These are phyloP conservation scores for Trichoderma breve DNA, from an alignment of 2,329 filamentous ascomycete species.

Conservation along the genomic window DNA sequence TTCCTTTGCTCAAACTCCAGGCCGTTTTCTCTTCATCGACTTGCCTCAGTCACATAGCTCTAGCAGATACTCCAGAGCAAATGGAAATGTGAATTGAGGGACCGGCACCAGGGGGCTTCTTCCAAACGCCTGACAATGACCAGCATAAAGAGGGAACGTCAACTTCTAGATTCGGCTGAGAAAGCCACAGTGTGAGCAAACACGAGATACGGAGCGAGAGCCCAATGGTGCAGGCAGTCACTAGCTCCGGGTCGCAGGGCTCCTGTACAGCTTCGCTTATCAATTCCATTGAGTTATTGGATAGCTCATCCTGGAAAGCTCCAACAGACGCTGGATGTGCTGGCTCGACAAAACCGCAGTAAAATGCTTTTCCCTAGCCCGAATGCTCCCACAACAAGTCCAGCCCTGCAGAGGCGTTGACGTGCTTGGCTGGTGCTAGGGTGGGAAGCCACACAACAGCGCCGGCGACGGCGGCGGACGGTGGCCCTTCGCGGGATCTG, in stretches of 20 bases:
- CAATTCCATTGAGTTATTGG: slow-evolving; percentile 16
- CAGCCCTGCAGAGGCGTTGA: slow-evolving; percentile 18
- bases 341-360: slow-evolving; percentile 19
- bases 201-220: neutral
- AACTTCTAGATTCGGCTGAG: neutral
- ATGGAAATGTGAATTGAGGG: neutral
- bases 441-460: slow-evolving; percentile 14
- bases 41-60: neutral
- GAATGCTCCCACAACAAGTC: slow-evolving; percentile 1
- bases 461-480: slow-evolving; percentile 16
- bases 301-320: slow-evolving; percentile 12
- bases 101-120: neutral
- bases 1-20: neutral
- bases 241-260: slow-evolving; percentile 6
- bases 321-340: slow-evolving; percentile 19
- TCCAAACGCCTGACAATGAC: neutral
- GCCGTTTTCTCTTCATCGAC: neutral
- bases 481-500: slow-evolving; percentile 26
- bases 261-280: slow-evolving; percentile 19
- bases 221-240: slow-evolving; percentile 1
- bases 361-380: neutral
- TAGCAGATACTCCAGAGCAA: neutral
- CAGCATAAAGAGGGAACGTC: neutral
- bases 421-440: slow-evolving; percentile 18
- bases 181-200: neutral